These are phyloP conservation scores for Metschnikowia gelsemii DNA, from an alignment of 805 yeast species.

Conservation along the genomic window DNA sequence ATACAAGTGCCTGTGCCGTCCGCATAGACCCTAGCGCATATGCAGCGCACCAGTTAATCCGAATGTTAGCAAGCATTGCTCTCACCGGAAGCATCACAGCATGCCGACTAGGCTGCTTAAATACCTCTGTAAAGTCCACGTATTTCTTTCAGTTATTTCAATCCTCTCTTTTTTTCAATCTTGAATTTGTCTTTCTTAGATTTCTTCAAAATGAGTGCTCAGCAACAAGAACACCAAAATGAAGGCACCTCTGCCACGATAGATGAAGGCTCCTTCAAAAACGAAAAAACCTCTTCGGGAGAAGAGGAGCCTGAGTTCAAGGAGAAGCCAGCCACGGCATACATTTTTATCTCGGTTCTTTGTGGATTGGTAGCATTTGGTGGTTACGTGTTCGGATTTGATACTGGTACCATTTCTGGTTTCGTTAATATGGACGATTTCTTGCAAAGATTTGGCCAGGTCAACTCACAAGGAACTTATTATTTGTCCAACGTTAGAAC, in stretches of 20 bases:
- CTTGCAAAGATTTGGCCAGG: conserved; percentile 50
- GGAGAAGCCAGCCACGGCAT: conserved; percentile 19
- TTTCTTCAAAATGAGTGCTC: conserved; percentile 9
- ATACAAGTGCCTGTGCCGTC: conserved; percentile 1
- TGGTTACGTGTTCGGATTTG: conserved; percentile 77
- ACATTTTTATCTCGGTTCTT: conserved; percentile 33
- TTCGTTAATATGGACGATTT: conserved; percentile 65
- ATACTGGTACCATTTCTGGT: conserved; percentile 76
- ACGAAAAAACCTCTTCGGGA: conserved; percentile 8
- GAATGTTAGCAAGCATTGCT: conserved; percentile 11
- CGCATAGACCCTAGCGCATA: conserved; percentile 2
- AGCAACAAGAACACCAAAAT: conserved; percentile 8
- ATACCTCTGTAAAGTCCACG: conserved; percentile 5
- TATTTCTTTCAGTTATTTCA: too few relatives aligned
- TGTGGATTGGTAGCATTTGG: conserved; percentile 70
- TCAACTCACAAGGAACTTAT: conserved; percentile 38
- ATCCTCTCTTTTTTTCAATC: too few relatives aligned
- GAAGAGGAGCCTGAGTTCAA: conserved; percentile 10
- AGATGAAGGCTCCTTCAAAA: conserved; percentile 8
- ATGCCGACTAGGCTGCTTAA: too few relatives aligned
- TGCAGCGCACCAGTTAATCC: conserved; percentile 6
- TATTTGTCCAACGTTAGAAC: conserved; percentile 47
- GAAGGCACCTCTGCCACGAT: conserved; percentile 10
- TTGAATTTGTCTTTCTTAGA: neutral
- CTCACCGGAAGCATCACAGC: neutral